These are phyloP conservation scores for Penicillium egyptiacum DNA, from an alignment of 495 filamentous ascomycete species.

Conservation along the genomic window DNA sequence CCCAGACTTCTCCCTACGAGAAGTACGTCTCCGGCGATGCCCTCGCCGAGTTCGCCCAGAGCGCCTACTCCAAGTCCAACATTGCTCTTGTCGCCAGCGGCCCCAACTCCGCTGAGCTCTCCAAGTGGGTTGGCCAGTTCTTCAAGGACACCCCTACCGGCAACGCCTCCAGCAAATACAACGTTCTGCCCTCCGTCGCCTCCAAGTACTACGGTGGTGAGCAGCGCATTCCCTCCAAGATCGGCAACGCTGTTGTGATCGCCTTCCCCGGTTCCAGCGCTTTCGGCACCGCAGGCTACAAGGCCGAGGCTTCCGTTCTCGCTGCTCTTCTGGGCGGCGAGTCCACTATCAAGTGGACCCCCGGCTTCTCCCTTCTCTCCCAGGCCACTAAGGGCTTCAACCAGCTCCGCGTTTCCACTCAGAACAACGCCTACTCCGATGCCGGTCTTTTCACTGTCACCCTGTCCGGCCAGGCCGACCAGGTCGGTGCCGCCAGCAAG, in stretches of 20 bases:
- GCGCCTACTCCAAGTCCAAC: slow-evolving; percentile 83
- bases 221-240: slow-evolving; percentile 76
- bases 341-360: slow-evolving; percentile 90
- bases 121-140: slow-evolving; percentile 92
- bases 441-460: slow-evolving; percentile 84
- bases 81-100: slow-evolving; percentile 90
- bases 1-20: slow-evolving; percentile 63
- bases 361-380: slow-evolving; percentile 85
- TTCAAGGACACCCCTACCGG: slow-evolving; percentile 57
- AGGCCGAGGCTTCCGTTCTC: slow-evolving; percentile 87
- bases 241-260: slow-evolving; percentile 76
- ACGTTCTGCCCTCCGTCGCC: slow-evolving; percentile 44
- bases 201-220: slow-evolving; percentile 93
- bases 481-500: slow-evolving; percentile 62
- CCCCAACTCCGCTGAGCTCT: slow-evolving; percentile 68
- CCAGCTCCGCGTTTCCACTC: slow-evolving; percentile 64
- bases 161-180: slow-evolving; percentile 36
- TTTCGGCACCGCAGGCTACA: slow-evolving; percentile 66
- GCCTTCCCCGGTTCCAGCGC: slow-evolving; percentile 88
- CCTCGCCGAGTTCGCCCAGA: slow-evolving; percentile 68
- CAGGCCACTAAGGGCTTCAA: slow-evolving; percentile 68
- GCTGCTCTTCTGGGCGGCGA: slow-evolving; percentile 87
- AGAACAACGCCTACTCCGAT: slow-evolving; percentile 87
- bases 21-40: slow-evolving; percentile 74
- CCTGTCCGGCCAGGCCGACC: slow-evolving; percentile 67